Percentiles rank a stretch among this genome's conserved stretches.
Conservation (phyloP, 2,329 filamentous ascomycete genomes). For the Sclerotinia spermophila region DNA sequence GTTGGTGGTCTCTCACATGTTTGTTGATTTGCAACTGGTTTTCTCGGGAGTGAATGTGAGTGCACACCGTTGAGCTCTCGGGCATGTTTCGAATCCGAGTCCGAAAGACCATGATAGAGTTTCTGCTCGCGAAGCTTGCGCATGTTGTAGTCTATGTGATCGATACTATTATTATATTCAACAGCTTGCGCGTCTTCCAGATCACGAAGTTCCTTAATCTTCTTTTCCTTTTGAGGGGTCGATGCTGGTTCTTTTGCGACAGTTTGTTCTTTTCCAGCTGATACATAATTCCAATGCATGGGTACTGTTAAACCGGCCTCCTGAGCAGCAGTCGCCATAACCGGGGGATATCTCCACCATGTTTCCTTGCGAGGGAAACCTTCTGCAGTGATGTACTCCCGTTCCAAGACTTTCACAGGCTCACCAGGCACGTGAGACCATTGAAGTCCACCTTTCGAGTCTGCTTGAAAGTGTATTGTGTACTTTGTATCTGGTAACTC, state of each 20-base stretch:
- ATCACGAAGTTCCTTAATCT: slow-evolving; percentile 11
- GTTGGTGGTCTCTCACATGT: background rate
- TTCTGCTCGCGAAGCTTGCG: slow-evolving; percentile 5
- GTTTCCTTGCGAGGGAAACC: slow-evolving; percentile 31
- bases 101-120: background rate
- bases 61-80: background rate
- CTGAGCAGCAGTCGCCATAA: slow-evolving; percentile 24
- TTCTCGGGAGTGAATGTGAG: background rate
- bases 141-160: background rate
- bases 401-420: slow-evolving; percentile 30
- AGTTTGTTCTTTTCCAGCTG: background rate
- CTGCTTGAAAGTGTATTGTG: background rate
- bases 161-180: slow-evolving; percentile 1
- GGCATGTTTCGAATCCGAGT: background rate
- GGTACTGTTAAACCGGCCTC: slow-evolving; percentile 23
- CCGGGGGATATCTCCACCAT: slow-evolving; percentile 33
- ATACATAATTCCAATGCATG: slow-evolving; percentile 18
- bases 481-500: background rate
- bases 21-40: background rate
- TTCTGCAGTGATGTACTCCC: slow-evolving; percentile 28
- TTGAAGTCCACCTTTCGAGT: background rate
- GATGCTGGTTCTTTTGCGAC: background rate
- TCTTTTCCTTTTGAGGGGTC: background rate
- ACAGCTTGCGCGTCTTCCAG: slow-evolving; percentile 1
- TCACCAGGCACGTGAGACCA: slow-evolving; percentile 18